These are phyloP conservation scores for Isatis lusitanica DNA, from an alignment of 441 rosid genomes.

Conservation along the genomic window DNA sequence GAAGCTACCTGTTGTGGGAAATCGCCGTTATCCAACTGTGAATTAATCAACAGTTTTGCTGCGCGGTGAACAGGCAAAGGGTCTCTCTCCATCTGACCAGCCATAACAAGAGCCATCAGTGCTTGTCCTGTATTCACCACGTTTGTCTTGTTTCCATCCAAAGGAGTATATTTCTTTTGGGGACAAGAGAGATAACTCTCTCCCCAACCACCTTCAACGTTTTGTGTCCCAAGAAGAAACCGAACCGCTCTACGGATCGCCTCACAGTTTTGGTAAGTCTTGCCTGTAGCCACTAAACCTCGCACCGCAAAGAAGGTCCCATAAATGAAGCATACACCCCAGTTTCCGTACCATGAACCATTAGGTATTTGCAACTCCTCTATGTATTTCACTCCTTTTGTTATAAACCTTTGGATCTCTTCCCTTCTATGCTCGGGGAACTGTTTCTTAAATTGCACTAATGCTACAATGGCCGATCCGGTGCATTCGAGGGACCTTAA, in stretches of 20 bases:
- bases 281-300: constrained; percentile 31
- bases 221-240: constrained; percentile 31
- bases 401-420: constrained; percentile 13
- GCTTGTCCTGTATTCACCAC: constrained; percentile 76
- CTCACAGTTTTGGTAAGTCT: constrained; percentile 3
- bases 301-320: constrained; percentile 15
- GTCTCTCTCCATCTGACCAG: constrained; percentile 40
- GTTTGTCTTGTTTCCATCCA: constrained; percentile 33
- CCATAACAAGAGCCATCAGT: neutral
- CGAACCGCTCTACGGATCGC: constrained; percentile 10
- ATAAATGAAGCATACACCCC: constrained; percentile 65
- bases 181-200: constrained; percentile 43
- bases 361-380: constrained; percentile 15
- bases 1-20: constrained; percentile 54
- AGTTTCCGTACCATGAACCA: constrained; percentile 64
- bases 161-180: constrained; percentile 21
- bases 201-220: constrained; percentile 51
- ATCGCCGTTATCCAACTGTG: constrained; percentile 10
- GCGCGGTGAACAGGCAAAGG: constrained; percentile 35
- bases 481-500: constrained; percentile 7
- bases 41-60: constrained; percentile 33
- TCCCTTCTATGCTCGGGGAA: constrained; percentile 13
- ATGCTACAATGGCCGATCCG: constrained; percentile 8
- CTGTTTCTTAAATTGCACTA: neutral
- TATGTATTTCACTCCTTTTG: constrained; percentile 21